These are phyloP conservation scores for Arctium lappa DNA, from an alignment of 129 eudicot species.

Conservation along the genomic window DNA sequence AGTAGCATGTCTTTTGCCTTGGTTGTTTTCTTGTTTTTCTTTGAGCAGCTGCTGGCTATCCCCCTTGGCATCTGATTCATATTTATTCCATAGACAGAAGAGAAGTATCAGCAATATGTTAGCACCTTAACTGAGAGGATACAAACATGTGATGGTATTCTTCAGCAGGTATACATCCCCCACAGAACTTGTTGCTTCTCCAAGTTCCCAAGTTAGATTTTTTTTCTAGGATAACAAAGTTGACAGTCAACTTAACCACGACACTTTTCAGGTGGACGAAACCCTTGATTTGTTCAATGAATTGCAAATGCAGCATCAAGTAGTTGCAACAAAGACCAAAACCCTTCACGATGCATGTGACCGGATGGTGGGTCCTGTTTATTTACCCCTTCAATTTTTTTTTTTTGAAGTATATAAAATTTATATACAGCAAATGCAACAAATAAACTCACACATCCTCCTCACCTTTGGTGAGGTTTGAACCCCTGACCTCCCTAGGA, in stretches of 20 bases:
- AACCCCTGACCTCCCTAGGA: no score
- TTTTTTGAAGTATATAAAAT: no score
- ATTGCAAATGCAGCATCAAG: slow-evolving; percentile 92
- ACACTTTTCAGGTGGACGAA: slow-evolving; percentile 79
- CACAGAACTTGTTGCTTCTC: not conserved
- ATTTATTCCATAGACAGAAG: slow-evolving; percentile 73
- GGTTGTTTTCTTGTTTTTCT: slow-evolving; percentile 11
- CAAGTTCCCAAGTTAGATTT: not conserved
- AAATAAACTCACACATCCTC: no score
- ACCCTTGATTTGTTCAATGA: slow-evolving; percentile 93
- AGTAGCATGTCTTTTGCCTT: slow-evolving; percentile 18
- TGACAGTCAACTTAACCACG: slow-evolving; percentile 9
- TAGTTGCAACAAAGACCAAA: slow-evolving; percentile 92
- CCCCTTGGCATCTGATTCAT: slow-evolving; percentile 15
- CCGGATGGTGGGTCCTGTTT: slow-evolving; percentile 57
- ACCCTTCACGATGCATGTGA: slow-evolving; percentile 99
- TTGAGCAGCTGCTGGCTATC: slow-evolving; percentile 7
- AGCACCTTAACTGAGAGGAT: slow-evolving; percentile 80
- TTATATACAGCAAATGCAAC: no score
- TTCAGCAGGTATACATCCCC: slow-evolving; percentile 54
- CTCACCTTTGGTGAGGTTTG: no score
- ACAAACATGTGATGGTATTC: slow-evolving; percentile 89
- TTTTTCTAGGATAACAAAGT: slow-evolving; percentile 8
- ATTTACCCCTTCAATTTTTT: not conserved
- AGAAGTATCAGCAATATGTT: slow-evolving; percentile 93